Evolutionary conservation across 495 filamentous ascomycete genomes (phyloP), one percentile per base, ranked within the genome.

Genomic region (Daldinia decipiens): DNA sequence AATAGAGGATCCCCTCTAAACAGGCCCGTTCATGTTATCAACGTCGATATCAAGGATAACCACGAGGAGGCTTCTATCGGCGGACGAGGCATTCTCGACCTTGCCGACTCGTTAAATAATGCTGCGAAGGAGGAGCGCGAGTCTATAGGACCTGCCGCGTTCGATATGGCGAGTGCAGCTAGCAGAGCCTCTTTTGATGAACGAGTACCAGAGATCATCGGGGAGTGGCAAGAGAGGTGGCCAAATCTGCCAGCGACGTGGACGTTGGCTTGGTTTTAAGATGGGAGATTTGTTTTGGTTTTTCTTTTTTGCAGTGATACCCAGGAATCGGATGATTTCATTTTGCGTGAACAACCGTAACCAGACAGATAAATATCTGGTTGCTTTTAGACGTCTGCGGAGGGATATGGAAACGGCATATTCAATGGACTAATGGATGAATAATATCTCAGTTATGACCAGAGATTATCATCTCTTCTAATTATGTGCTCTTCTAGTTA

Each of bases 1-100:
- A 92, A 88, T 68, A 87, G 96, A 67, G 94, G 94, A 11, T 87
- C 90, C 0, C 87, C 88, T 5, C 83, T 98, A 26, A 98, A 98
- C 79, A 84, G 92, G 9, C 93, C 95, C 0, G 94, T 99, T 9
- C 95, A 99, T 77, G 91, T 99, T 62, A 93, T 99, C 82, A 98
- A 98, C 75, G 90, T 99, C 55, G 95, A 98, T 78, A 98, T 99
- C 76, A 95, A 91, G 78, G 96, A 99, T 81, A 99, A 98, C 74
- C 95, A 98, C 77, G 93, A 98, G 74, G 96, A 99, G 74, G 96
- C 96, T 0, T 83, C 93, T 12, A 86, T 97, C 4, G 96, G 95
- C 8, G 96, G 96, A 11, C 90, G 88, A 67, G 96, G 92, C 5
- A 99, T 99, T 57, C 85, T 97, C 27, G 96, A 98, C 72, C 84